These are phyloP conservation scores for Ceratocystis eucalypticola DNA, from an alignment of 2,329 filamentous ascomycete species.

Conservation along the genomic window DNA sequence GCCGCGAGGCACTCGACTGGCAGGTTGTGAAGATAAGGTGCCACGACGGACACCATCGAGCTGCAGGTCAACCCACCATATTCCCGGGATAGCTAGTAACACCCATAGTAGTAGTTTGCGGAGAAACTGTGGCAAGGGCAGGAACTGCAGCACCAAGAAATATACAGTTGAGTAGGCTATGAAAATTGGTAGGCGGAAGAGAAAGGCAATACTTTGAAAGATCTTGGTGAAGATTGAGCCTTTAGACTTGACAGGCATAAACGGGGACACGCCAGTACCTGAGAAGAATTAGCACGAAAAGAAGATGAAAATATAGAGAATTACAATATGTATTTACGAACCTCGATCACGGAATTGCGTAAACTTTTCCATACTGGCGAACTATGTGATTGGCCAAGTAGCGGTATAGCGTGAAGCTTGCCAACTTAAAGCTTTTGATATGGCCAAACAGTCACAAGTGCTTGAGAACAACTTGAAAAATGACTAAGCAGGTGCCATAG, in stretches of 20 bases:
- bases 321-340: constrained; percentile 27
- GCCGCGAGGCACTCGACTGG: constrained; percentile 60
- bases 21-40: constrained; percentile 61
- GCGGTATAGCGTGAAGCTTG: neutral
- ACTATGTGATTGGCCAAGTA: neutral
- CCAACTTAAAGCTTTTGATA: neutral
- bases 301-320: neutral
- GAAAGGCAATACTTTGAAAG: constrained; percentile 59
- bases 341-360: constrained; percentile 86
- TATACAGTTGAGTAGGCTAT: constrained; percentile 53
- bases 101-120: constrained; percentile 83
- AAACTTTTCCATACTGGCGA: constrained; percentile 72
- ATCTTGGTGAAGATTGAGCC: constrained; percentile 49
- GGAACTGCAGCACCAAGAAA: constrained; percentile 69
- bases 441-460: neutral
- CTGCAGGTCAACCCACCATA: constrained; percentile 98
- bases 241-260: constrained; percentile 61
- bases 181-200: constrained; percentile 67
- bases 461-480: neutral
- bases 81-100: constrained; percentile 73
- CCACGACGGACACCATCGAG: constrained; percentile 93
- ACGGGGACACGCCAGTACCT: constrained; percentile 95
- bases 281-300: constrained; percentile 5
- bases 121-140: constrained; percentile 48
- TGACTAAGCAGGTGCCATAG: neutral